Evolutionary conservation across 345 rosid species (phyloP), one percentile per base, ranked within the genome.

Genomic region (Euphorbia pulcherrima): DNA sequence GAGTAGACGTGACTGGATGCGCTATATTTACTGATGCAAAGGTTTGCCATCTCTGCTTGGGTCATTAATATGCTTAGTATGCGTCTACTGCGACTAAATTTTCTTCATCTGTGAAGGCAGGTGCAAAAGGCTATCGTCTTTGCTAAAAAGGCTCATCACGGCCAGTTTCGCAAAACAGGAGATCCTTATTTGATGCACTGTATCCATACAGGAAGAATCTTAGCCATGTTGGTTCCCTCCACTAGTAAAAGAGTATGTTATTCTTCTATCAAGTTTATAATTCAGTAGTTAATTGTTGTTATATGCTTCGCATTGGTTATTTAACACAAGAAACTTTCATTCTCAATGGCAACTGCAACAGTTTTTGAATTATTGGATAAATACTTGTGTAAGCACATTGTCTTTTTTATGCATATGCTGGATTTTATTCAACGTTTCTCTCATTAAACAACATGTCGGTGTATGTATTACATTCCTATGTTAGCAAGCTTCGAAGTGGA

Each of bases 101-200:
- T 30, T 58, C 37, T 58, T 29, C 55, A 72, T 76, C 51, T 82
- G 90, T 78, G 72, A 88, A 84, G 90, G 87, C 83, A 88, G 92
- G 92, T 88, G 81, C 86, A 65, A 50, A 86, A 81, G 86, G 90
- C 93, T 80, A 83, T 88, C 64, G 83, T 80, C 53, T 88, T 88
- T 74, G 86, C 90, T 18, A 88, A 83, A 69, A 81, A 50, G 50
- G 88, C 93, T 69, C 93, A 88, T 61, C 74, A 75, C 60, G 85
- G 93, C 33, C 90, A 86, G 75, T 80, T 86, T 18, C 77, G 93
- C 13, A 88, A 78, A 75, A 88, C 87, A 0, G 93, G 90, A 62
- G 93, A 88, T 13, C 86, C 93, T 39, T 88, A 84, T 76, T 75
- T 88, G 78, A 72, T 79, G 1, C 90, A 88, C 66, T 86, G 90